Base-by-base conservation (phyloP, 129 eudicot genomes). In the Glebionis coronaria region DNA sequence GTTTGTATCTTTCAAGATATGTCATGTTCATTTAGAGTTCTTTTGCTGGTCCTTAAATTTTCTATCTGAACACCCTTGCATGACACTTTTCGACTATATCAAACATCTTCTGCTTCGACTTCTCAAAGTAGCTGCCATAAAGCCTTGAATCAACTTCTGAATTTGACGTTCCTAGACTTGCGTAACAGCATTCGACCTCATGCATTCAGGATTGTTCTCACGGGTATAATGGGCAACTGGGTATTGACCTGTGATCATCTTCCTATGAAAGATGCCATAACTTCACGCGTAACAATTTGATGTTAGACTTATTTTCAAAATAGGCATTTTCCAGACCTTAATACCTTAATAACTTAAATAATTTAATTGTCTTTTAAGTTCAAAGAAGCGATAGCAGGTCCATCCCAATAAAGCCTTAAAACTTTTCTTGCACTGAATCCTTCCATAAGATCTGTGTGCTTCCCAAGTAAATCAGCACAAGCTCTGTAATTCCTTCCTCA, bases 391-490 rank as follows among this genome's bases (percentile, higher is more conserved):
- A n/a, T n/a, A n/a, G n/a, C n/a, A n/a, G n/a, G n/a, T n/a, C n/a
- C n/a, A n/a, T n/a, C n/a, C n/a, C n/a, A n/a, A n/a, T n/a, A n/a
- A n/a, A n/a, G n/a, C n/a, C n/a, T n/a, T n/a, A n/a, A n/a, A n/a
- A n/a, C n/a, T n/a, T n/a, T n/a, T n/a, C n/a, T n/a, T 45, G 88
- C 90, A 81, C 85, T 84, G 70, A 94, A 94, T 40, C 97, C 99
- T 51, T 89, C 97, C 99, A 94, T 84, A 40, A 94, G 97, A 86
- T 84, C 97, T 40, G 95, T 84, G 78, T 86, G 79, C 71, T 89
- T 89, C 52, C 97, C 97, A 68, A 94, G 85, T 76, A 94, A 83
- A 89, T 94, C 99, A 44, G 86, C 78, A 82, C 99, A 93, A 64
- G 77, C 91, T 85, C 63, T 84, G 95, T 77, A 93, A 73, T 72